Percentiles rank a stretch among this genome's conserved stretches.
phyloP scores from a whole-genome alignment of 441 rosid species.

The Corymbia calophylla region DNA sequence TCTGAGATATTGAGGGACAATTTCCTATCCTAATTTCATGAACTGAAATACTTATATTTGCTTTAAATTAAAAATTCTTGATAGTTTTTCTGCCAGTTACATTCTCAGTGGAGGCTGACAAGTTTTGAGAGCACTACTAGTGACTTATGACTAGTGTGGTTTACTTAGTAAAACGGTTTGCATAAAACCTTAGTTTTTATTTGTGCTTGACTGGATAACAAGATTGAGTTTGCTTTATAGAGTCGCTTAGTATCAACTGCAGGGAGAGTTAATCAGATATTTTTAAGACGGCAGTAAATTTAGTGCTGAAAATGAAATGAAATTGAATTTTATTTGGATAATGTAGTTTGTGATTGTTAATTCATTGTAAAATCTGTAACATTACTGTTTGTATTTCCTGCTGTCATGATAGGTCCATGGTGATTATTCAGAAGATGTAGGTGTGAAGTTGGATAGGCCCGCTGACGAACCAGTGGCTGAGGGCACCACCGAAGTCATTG shows the following conservation, averaged over 20 bases:
- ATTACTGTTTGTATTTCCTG: background rate
- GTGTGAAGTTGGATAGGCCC: slow-evolving; percentile 7
- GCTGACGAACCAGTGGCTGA: slow-evolving; percentile 1
- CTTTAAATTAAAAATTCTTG: background rate
- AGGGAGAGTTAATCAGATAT: background rate
- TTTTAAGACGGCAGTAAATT: background rate
- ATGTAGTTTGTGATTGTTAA: background rate
- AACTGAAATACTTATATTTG: background rate
- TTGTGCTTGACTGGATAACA: background rate
- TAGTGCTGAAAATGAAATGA: background rate
- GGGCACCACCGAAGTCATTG: background rate
- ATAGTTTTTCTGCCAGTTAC: background rate
- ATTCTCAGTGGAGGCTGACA: background rate
- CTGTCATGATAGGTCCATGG: slow-evolving; percentile 2
- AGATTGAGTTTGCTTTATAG: background rate
- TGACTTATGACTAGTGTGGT: background rate
- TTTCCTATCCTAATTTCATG: background rate
- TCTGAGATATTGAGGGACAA: background rate
- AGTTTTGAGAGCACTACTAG: background rate
- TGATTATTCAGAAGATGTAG: slow-evolving; percentile 10
- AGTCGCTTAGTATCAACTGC: background rate
- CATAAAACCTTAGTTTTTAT: background rate
- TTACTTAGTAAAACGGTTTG: background rate
- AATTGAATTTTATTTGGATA: background rate
- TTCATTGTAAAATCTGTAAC: background rate